A percentile compares a stretch with the other conserved stretches of the same genome.
Evolutionary conservation across 306 rosid species (phyloP).

Genomic region (Arachis hypogaea): DNA sequence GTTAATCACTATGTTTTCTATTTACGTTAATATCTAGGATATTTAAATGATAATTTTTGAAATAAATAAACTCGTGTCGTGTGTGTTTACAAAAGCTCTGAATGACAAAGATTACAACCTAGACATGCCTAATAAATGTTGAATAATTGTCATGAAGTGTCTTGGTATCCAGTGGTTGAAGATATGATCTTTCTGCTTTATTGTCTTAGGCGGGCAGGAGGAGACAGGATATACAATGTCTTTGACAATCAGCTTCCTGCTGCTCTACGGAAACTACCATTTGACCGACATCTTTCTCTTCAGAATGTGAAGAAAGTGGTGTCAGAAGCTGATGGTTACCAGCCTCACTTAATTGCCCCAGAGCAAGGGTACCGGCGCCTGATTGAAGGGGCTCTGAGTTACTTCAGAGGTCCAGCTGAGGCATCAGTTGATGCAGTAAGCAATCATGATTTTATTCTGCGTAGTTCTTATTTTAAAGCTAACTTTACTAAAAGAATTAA

Average conservation of each 20-base stretch:
- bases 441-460: conserved; percentile 21
- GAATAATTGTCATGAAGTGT: conserved; percentile 23
- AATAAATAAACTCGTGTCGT: too few relatives aligned
- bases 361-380: conserved; percentile 98
- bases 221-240: conserved; percentile 93
- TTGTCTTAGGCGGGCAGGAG: conserved; percentile 82
- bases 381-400: conserved; percentile 80
- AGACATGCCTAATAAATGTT: conserved; percentile 32
- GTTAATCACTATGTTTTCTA: too few relatives aligned
- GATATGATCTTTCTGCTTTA: conserved; percentile 10
- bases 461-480: conserved; percentile 3
- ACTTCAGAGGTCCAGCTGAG: conserved; percentile 96
- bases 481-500: conserved; percentile 5
- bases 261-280: conserved; percentile 95
- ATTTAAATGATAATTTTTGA: too few relatives aligned
- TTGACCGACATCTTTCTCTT: conserved; percentile 92
- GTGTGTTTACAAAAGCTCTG: too few relatives aligned
- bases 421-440: conserved; percentile 99
- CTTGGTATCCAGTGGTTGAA: conserved; percentile 7
- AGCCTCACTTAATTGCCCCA: conserved; percentile 98
- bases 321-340: conserved; percentile 98
- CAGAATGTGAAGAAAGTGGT: conserved; percentile 94
- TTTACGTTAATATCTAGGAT: too few relatives aligned
- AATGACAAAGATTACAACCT: background rate
- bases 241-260: conserved; percentile 99